Percentiles rank a stretch among this genome's conserved stretches.
Conservation (phyloP, 202 grass and related monocot genomes). For the Sporobolus alterniflorus region DNA sequence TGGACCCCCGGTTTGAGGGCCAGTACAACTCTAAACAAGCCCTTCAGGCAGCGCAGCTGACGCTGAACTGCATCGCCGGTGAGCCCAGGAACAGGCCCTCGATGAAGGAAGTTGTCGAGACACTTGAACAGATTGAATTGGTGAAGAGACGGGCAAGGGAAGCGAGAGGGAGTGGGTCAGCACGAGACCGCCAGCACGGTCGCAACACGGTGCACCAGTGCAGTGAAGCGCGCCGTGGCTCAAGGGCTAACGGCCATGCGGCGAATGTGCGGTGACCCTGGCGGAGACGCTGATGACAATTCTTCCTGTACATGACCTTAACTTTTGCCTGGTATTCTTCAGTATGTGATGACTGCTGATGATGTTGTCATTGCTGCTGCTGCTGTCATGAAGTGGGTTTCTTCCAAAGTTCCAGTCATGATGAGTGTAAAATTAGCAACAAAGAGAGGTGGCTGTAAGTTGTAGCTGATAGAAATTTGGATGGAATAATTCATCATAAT, state of each 20-base stretch:
- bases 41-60: slow-evolving; percentile 64
- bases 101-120: slow-evolving; percentile 91
- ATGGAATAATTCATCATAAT: slow-evolving; percentile 25
- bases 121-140: slow-evolving; percentile 54
- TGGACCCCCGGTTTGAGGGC: slow-evolving; percentile 77
- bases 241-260: slow-evolving; percentile 18
- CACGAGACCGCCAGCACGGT: slow-evolving; percentile 30
- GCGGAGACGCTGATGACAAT: slow-evolving; percentile 10
- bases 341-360: slow-evolving; percentile 2
- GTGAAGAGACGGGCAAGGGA: slow-evolving; percentile 51
- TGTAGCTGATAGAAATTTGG: slow-evolving; percentile 33
- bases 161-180: slow-evolving; percentile 29
- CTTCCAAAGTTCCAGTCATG: slow-evolving; percentile 4
- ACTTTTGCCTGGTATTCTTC: slow-evolving; percentile 50
- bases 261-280: slow-evolving; percentile 32
- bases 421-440: slow-evolving; percentile 35
- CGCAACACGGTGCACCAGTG: slow-evolving; percentile 13
- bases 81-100: slow-evolving; percentile 78
- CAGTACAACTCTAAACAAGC: slow-evolving; percentile 84
- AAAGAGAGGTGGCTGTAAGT: slow-evolving; percentile 1
- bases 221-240: slow-evolving; percentile 8
- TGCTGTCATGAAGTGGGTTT: background rate
- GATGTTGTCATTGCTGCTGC: background rate
- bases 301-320: slow-evolving; percentile 55
- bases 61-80: slow-evolving; percentile 63